phyloP scores from a whole-genome alignment of 2,329 filamentous ascomycete genomes.

The Peltaster fructicola region DNA sequence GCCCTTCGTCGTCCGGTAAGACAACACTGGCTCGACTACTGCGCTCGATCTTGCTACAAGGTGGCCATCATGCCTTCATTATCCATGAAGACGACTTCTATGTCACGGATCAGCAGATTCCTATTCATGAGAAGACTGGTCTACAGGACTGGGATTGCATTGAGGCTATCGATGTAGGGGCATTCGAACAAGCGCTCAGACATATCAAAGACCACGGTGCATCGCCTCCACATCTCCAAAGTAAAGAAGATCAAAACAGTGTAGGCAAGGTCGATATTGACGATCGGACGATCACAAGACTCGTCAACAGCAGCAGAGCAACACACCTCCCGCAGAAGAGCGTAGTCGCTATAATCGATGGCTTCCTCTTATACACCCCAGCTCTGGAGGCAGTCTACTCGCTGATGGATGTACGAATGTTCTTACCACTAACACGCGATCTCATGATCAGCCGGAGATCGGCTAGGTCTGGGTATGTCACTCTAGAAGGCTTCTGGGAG shows the following conservation, averaged over 20 bases:
- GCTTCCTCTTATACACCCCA: constrained; percentile 66
- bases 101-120: constrained; percentile 53
- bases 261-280: constrained; percentile 26
- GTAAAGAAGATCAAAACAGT: constrained; percentile 42
- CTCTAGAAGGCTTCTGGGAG: constrained; percentile 73
- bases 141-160: constrained; percentile 87
- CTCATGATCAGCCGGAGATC: constrained; percentile 48
- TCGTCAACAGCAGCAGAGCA: constrained; percentile 14
- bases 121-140: constrained; percentile 24
- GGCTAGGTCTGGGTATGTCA: constrained; percentile 59
- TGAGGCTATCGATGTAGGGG: constrained; percentile 54
- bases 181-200: constrained; percentile 47
- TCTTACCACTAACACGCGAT: constrained; percentile 52
- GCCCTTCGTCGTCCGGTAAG: constrained; percentile 85
- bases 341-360: constrained; percentile 59
- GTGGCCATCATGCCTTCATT: constrained; percentile 60
- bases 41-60: constrained; percentile 57
- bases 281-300: constrained; percentile 10
- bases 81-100: constrained; percentile 97
- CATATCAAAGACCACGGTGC: constrained; percentile 54
- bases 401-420: constrained; percentile 57
- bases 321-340: constrained; percentile 10
- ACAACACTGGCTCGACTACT: constrained; percentile 79
- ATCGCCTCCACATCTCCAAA: constrained; percentile 35
- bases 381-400: constrained; percentile 34